Evolutionary conservation across 75 land plant species (phyloP).

Genomic region (Adiantum capillusveneris): DNA sequence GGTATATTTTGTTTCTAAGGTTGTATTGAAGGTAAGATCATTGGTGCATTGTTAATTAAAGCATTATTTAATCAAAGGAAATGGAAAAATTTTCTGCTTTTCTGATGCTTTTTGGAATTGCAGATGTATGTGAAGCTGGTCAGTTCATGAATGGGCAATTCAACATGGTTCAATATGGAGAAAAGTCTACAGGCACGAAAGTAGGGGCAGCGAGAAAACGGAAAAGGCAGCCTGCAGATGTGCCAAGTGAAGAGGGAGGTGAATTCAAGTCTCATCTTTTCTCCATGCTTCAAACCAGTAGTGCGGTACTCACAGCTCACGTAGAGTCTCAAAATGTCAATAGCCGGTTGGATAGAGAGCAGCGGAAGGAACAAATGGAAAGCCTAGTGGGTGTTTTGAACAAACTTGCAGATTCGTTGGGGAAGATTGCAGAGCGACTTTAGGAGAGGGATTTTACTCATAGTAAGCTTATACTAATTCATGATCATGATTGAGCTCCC

Average conservation of each 20-base stretch:
- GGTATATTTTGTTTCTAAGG: no score
- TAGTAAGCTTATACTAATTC: no score
- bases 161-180: background rate
- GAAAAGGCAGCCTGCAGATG: constrained; percentile 30
- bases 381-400: constrained; percentile 50
- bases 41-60: no score
- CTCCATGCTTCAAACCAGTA: constrained; percentile 45
- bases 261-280: constrained; percentile 39
- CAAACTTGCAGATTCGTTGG: constrained; percentile 71
- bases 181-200: background rate
- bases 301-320: constrained; percentile 46
- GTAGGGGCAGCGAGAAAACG: constrained; percentile 35
- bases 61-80: no score
- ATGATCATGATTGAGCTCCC: no score
- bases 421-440: constrained; percentile 70
- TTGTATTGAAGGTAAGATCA: no score
- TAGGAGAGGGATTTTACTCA: constrained; percentile 17
- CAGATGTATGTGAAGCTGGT: background rate
- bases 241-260: constrained; percentile 16
- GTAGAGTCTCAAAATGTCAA: constrained; percentile 66
- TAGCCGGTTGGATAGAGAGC: constrained; percentile 52
- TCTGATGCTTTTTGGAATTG: no score
- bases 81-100: no score
- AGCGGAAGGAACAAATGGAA: constrained; percentile 49
- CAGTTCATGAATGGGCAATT: background rate